Conservation (phyloP, 352 stramenopile genomes). For the Globisporangium middletonii region DNA sequence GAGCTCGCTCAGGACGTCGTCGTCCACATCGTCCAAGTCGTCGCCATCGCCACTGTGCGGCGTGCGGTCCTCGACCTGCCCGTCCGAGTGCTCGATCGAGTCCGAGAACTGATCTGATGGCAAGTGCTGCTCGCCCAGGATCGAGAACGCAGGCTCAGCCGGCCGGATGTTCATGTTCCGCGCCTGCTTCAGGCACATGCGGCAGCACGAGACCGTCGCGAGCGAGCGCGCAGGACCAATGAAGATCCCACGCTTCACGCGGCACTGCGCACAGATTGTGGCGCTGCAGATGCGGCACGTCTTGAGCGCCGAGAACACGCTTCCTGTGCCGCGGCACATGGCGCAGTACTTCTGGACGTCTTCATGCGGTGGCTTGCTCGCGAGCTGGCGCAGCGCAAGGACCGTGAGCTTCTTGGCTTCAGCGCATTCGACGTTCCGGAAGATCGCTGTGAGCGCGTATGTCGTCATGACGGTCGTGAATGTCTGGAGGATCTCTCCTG, state of each 20-base stretch:
- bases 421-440: constrained; percentile 33
- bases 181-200: constrained; percentile 25
- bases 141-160: constrained; percentile 11
- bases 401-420: constrained; percentile 56
- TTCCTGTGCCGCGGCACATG: constrained; percentile 14
- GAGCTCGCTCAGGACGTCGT: constrained; percentile 7
- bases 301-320: constrained; percentile 13
- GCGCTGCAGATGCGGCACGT: constrained; percentile 20
- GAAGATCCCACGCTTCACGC: constrained; percentile 25
- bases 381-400: constrained; percentile 14
- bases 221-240: constrained; percentile 15
- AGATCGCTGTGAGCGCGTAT: constrained; percentile 20
- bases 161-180: constrained; percentile 17
- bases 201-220: constrained; percentile 24
- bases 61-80: constrained; percentile 1
- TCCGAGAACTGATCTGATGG: background rate
- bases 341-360: constrained; percentile 6
- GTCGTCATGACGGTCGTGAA: constrained; percentile 22
- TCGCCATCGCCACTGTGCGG: constrained; percentile 2
- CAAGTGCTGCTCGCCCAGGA: background rate
- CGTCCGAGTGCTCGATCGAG: background rate
- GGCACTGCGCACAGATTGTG: constrained; percentile 17
- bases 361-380: background rate
- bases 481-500: constrained; percentile 24
- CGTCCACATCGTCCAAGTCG: background rate